These are phyloP conservation scores for Lipomyces sp. DNA, from an alignment of 805 yeast genomes.

Conservation along the genomic window DNA sequence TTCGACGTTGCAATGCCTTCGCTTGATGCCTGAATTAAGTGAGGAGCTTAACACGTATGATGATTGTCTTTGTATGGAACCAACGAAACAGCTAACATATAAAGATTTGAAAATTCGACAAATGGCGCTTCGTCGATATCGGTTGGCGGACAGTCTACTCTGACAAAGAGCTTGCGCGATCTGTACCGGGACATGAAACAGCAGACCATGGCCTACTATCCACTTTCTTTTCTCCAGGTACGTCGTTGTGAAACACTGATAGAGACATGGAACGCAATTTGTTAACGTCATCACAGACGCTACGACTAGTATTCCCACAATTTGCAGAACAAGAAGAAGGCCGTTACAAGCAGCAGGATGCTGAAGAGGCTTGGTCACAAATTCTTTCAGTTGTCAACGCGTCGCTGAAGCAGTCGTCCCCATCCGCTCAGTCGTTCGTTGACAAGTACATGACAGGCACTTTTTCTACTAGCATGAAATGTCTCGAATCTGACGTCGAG, in stretches of 20 bases:
- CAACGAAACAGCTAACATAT: constrained; percentile 3
- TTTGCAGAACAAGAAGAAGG: constrained; percentile 80
- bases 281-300: constrained; percentile 24
- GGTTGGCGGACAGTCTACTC: constrained; percentile 39
- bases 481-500: constrained; percentile 61
- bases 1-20: constrained; percentile 65
- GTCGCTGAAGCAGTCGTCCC: constrained; percentile 42
- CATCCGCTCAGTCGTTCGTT: constrained; percentile 49
- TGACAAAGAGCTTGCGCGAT: constrained; percentile 44
- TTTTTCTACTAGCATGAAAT: constrained; percentile 66
- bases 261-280: not conserved
- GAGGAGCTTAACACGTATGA: constrained; percentile 47
- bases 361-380: constrained; percentile 93
- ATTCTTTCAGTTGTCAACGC: constrained; percentile 52
- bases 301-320: constrained; percentile 77
- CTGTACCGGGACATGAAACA: constrained; percentile 43
- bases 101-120: constrained; percentile 3
- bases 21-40: constrained; percentile 55
- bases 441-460: constrained; percentile 66
- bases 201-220: constrained; percentile 59
- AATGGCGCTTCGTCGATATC: not conserved
- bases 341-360: constrained; percentile 91
- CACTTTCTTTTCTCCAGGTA: constrained; percentile 61
- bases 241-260: not conserved
- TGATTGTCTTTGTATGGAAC: not conserved